These are phyloP conservation scores for Malassezia brasiliensis DNA, from an alignment of 1,284 basidiomycete genomes.

Conservation along the genomic window DNA sequence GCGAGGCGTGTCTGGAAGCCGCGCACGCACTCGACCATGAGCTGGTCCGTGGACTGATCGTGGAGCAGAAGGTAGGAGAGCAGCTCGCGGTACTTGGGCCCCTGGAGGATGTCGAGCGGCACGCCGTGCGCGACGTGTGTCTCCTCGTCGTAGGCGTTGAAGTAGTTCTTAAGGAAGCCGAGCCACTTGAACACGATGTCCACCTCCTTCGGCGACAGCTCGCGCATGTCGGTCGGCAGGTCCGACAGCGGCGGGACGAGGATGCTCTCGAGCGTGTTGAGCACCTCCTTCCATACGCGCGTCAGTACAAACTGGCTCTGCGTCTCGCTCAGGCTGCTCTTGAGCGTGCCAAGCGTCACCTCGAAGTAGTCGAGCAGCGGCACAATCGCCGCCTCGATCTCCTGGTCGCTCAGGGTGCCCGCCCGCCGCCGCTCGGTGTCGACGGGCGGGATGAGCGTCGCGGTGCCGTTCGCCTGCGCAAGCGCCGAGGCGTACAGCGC, in stretches of 20 bases:
- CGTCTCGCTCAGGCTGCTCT: constrained; percentile 63
- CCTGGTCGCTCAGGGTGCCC: constrained; percentile 72
- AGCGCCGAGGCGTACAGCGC: constrained; percentile 42
- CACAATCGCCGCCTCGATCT: constrained; percentile 86
- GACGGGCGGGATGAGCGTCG: constrained; percentile 39
- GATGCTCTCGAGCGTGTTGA: constrained; percentile 74
- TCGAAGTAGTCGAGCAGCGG: constrained; percentile 95
- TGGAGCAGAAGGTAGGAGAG: constrained; percentile 42
- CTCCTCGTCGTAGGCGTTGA: constrained; percentile 85
- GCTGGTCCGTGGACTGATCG: constrained; percentile 39
- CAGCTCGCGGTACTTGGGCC: constrained; percentile 76
- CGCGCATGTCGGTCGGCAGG: constrained; percentile 76
- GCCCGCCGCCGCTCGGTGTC: constrained; percentile 50
- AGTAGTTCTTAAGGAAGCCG: constrained; percentile 74
- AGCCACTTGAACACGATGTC: constrained; percentile 98
- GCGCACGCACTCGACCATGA: constrained; percentile 73
- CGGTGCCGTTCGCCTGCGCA: constrained; percentile 34
- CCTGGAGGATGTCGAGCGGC: constrained; percentile 77
- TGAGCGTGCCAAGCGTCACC: constrained; percentile 80
- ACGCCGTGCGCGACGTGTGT: constrained; percentile 55
- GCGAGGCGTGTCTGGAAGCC: constrained; percentile 60
- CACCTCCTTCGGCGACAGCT: constrained; percentile 84
- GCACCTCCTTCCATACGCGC: constrained; percentile 90
- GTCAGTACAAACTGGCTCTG: constrained; percentile 81
- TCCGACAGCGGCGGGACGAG: constrained; percentile 86